Evolutionary conservation across 1,139 yeast genomes (phyloP), one percentile per base, ranked within the genome.

Genomic region (Suhomyces coccinellae): DNA sequence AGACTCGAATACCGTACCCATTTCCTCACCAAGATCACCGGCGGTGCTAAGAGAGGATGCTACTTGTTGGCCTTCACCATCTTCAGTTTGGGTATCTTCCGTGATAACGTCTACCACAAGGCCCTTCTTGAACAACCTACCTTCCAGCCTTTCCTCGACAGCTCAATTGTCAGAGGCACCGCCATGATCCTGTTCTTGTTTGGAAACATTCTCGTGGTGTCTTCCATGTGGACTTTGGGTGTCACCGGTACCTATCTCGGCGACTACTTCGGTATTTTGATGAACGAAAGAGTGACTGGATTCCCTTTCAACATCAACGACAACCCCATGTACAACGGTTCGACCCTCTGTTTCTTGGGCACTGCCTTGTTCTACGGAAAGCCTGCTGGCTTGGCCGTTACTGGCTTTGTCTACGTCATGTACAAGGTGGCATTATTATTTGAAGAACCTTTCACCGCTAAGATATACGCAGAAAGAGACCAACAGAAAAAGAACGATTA

Each of bases 281-380:
- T 91, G 95, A 82, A 82, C 52, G 82, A 87, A 52, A 79, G 96
- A 60, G 97, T 93, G 50, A 85, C 95, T n/a, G 84, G 87, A 1
- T 93, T 93, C 76, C 99, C 99, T 17, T 93, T 93, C 76, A 91
- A 85, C 58, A 80, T 90, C 49, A 80, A 85, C 54, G 85, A 88
- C 60, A 93, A 93, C 65, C 99, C 99, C 50, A 93, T 93, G 99
- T 93, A 93, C 68, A 86, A 87, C 61, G 99, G 99, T 17, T 87
- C 96, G 7, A 80, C 93, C 24, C 71, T 93, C 55, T 83, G 95
- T 46, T 93, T 93, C 73, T 71, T 93, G 62, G 99, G 97, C 35
- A 85, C 95, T 37, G 95, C 96, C 3, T 73, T 93, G 55, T 87
- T 86, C 81, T 84, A 80, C 63, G 97, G 85, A 17, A 91, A 90